phyloP scores from a whole-genome alignment of 495 filamentous ascomycete species.

The Penicillium flavigenum region DNA sequence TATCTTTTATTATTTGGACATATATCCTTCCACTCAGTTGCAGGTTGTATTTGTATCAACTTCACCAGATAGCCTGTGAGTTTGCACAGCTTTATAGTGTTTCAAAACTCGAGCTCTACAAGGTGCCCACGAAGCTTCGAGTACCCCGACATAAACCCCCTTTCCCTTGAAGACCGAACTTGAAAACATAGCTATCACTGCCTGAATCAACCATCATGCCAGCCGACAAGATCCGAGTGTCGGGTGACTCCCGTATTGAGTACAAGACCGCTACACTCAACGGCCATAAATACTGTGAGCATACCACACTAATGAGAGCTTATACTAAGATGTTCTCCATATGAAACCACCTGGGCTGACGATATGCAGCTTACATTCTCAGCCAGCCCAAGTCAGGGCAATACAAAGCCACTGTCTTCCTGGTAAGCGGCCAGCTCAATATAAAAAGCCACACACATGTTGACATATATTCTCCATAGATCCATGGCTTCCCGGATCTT shows the following conservation, averaged over 20 bases:
- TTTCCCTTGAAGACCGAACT: background rate
- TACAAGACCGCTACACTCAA: slow-evolving; percentile 60
- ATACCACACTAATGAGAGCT: background rate
- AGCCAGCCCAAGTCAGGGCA: slow-evolving; percentile 54
- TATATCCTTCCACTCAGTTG: background rate
- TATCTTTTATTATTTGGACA: background rate
- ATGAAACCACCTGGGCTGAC: background rate
- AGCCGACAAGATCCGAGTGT: slow-evolving; percentile 60
- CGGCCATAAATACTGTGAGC: slow-evolving; percentile 61
- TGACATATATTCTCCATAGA: slow-evolving; percentile 29
- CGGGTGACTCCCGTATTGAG: slow-evolving; percentile 59
- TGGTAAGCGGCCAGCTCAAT: slow-evolving; percentile 42
- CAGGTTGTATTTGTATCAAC: background rate
- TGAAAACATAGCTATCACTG: background rate
- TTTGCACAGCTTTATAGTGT: background rate
- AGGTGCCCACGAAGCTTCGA: background rate
- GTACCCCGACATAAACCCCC: background rate
- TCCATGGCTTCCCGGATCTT: slow-evolving; percentile 69
- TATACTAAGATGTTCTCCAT: background rate
- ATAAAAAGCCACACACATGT: slow-evolving; percentile 6
- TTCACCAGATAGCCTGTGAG: background rate
- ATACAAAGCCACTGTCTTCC: slow-evolving; percentile 62
- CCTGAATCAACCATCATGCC: slow-evolving; percentile 33
- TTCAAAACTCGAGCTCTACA: background rate
- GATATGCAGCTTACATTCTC: slow-evolving; percentile 54